Percentiles rank a stretch among this genome's conserved stretches.
These are phyloP conservation scores for Geranomyces variabilis DNA, from an alignment of 192 early-diverging fungal genomes.

Conservation along the genomic window DNA sequence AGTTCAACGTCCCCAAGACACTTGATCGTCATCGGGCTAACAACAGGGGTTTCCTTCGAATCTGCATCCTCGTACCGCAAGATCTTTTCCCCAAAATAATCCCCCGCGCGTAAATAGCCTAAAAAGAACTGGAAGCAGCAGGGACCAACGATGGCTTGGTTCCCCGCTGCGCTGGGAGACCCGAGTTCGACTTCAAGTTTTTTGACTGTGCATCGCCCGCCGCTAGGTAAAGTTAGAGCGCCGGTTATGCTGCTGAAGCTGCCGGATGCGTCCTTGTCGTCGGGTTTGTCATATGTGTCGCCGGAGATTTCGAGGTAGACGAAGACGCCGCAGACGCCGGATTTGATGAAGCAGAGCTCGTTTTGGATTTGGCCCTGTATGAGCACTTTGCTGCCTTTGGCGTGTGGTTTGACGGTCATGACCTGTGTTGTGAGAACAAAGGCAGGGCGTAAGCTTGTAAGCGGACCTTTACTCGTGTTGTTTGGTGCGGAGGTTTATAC, in stretches of 20 bases:
- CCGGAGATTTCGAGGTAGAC: background rate
- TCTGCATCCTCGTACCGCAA: background rate
- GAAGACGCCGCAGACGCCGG: background rate
- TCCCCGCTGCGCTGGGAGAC: too few relatives aligned
- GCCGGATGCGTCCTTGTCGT: background rate
- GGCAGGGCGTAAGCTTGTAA: background rate
- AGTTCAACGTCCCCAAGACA: background rate
- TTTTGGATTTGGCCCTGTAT: background rate
- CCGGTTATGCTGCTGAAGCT: background rate
- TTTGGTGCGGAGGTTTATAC: slow-evolving; percentile 10
- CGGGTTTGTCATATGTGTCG: background rate
- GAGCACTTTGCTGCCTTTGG: slow-evolving; percentile 12
- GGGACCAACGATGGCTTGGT: background rate
- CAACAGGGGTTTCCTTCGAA: background rate
- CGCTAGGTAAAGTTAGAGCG: background rate
- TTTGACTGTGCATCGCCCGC: background rate
- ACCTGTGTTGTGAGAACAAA: too few relatives aligned
- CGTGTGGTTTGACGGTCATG: slow-evolving; percentile 16
- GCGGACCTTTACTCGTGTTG: too few relatives aligned
- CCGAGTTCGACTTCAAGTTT: background rate
- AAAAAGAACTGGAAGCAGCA: slow-evolving; percentile 8
- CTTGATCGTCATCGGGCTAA: background rate
- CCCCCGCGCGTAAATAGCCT: slow-evolving; percentile 18
- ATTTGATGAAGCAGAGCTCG: slow-evolving; percentile 7
- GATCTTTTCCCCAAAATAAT: slow-evolving; percentile 41